These are phyloP conservation scores for Suillus subalutaceus DNA, from an alignment of 768 basidiomycete genomes.

Conservation along the genomic window DNA sequence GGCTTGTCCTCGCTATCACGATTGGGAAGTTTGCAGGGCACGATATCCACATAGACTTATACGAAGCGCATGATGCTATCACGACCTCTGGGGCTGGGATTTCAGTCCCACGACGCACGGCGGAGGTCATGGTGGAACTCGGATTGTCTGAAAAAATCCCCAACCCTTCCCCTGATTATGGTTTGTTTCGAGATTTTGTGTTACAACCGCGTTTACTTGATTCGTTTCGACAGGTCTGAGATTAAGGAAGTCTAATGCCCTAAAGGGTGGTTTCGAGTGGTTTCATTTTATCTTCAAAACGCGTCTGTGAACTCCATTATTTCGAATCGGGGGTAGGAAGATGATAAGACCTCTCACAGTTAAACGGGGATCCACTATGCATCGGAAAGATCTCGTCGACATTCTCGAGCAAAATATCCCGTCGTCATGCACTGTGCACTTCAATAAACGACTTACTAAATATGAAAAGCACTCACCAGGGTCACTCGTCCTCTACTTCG, in stretches of 20 bases:
- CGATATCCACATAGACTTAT: constrained; percentile 41
- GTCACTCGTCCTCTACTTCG: constrained; percentile 25
- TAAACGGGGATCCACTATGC: constrained; percentile 12
- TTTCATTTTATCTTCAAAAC: constrained; percentile 13
- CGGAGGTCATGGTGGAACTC: neutral
- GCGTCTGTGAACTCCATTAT: neutral
- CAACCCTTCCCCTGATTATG: neutral
- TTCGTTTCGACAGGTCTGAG: neutral
- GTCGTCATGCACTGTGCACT: constrained; percentile 21
- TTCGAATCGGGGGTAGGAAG: neutral
- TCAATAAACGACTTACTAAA: constrained; percentile 34
- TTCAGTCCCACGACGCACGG: constrained; percentile 32
- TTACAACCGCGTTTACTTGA: neutral
- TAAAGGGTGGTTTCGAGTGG: constrained; percentile 13
- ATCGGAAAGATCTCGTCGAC: constrained; percentile 31
- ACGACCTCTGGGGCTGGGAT: constrained; percentile 42
- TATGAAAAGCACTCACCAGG: constrained; percentile 17
- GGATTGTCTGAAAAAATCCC: neutral
- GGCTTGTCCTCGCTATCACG: constrained; percentile 40
- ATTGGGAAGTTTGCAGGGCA: constrained; percentile 30
- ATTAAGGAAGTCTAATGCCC: constrained; percentile 8
- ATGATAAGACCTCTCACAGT: neutral
- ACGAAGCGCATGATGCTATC: constrained; percentile 44
- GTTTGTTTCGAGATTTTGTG: neutral
- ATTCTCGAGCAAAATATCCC: constrained; percentile 27